phyloP scores from a whole-genome alignment of 352 stramenopile genomes.

The Halophytophthora batemanensis region DNA sequence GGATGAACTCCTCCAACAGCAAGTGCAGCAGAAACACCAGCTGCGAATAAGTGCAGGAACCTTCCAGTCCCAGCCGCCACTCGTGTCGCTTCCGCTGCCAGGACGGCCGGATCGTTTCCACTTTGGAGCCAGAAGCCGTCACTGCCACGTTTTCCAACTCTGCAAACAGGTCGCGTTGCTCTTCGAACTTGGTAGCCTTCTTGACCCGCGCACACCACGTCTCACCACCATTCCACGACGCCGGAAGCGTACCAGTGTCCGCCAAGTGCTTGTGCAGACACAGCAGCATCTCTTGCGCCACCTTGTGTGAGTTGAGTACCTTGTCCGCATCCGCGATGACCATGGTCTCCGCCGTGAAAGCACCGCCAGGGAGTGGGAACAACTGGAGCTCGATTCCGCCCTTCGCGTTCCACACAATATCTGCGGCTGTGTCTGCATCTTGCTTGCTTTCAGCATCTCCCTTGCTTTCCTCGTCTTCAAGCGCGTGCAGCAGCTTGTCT shows the following conservation, averaged over 20 bases:
- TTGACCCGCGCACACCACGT: conserved; percentile 44
- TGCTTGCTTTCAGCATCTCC: conserved; percentile 12
- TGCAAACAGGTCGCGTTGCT: conserved; percentile 42
- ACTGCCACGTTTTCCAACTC: conserved; percentile 61
- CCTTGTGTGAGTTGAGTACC: conserved; percentile 36
- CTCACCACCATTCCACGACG: conserved; percentile 40
- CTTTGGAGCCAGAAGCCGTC: conserved; percentile 27
- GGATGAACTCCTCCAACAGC: conserved; percentile 74
- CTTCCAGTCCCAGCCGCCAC: conserved; percentile 63
- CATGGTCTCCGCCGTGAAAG: conserved; percentile 41
- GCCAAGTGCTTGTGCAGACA: conserved; percentile 55
- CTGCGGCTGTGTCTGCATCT: conserved; percentile 8
- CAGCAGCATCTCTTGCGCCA: conserved; percentile 62
- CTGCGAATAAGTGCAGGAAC: conserved; percentile 66
- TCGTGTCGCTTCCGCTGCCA: conserved; percentile 78
- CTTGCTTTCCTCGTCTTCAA: conserved; percentile 16
- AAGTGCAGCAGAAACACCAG: conserved; percentile 69
- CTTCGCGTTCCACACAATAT: conserved; percentile 29
- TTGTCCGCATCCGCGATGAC: conserved; percentile 40
- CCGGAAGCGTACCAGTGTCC: conserved; percentile 47
- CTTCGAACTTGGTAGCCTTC: conserved; percentile 28
- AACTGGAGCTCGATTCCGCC: conserved; percentile 48
- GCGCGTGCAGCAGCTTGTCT: conserved; percentile 26
- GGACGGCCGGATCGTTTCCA: conserved; percentile 60
- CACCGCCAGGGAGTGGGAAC: conserved; percentile 63